Conservation (phyloP, 2,329 filamentous ascomycete genomes). For the Colletotrichum falcatum region DNA sequence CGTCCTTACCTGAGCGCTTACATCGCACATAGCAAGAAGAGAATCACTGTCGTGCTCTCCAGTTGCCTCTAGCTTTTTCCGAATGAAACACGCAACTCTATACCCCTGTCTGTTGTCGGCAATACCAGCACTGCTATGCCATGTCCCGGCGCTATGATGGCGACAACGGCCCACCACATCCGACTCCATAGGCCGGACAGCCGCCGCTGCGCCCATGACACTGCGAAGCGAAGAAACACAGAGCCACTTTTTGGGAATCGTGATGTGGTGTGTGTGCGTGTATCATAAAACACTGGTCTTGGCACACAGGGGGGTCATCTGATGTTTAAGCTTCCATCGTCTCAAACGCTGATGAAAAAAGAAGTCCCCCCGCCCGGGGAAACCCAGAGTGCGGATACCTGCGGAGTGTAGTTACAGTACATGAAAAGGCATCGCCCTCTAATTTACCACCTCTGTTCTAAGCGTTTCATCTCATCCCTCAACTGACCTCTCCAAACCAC, state of each 20-base stretch:
- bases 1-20: conserved; percentile 4
- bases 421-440: not conserved
- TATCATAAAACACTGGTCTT: conserved; percentile 25
- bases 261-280: not conserved
- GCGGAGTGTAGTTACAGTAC: no score
- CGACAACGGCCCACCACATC: conserved; percentile 2
- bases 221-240: conserved; percentile 5
- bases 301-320: conserved; percentile 34
- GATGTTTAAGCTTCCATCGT: conserved; percentile 40
- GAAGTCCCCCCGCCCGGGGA: not conserved
- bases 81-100: conserved; percentile 27
- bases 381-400: conserved; percentile 17
- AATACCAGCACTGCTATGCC: not conserved
- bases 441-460: conserved; percentile 8
- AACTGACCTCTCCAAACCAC: conserved; percentile 30
- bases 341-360: conserved; percentile 39
- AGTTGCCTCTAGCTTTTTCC: conserved; percentile 21
- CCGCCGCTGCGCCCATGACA: not conserved
- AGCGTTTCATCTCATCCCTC: conserved; percentile 40
- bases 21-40: not conserved
- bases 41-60: conserved; percentile 8
- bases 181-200: conserved; percentile 3
- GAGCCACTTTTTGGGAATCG: conserved; percentile 16
- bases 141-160: conserved; percentile 3
- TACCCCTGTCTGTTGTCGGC: not conserved